phyloP scores from a whole-genome alignment of 1,284 basidiomycete genomes.

The Puccinia horiana region DNA sequence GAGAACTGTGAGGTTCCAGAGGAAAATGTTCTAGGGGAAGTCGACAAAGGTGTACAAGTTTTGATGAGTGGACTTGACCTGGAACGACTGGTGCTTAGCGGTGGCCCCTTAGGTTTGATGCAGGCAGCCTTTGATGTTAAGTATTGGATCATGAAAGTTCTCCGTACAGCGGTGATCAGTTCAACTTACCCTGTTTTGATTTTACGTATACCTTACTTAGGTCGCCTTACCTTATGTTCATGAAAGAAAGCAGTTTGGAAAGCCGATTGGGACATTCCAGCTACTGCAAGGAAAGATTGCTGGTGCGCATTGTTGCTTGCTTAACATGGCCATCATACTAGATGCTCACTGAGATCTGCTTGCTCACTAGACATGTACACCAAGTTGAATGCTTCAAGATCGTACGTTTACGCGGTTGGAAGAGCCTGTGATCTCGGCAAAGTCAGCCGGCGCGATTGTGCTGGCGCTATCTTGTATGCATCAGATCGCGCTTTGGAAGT shows the following conservation, averaged over 20 bases:
- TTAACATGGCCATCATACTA: background rate
- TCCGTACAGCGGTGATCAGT: background rate
- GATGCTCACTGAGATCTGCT: constrained; percentile 12
- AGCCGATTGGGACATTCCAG: constrained; percentile 86
- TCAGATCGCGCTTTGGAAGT: constrained; percentile 87
- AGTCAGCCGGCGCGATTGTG: constrained; percentile 81
- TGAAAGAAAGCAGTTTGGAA: constrained; percentile 84
- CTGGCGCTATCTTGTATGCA: constrained; percentile 85
- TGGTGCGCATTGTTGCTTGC: constrained; percentile 21
- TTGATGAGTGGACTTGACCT: constrained; percentile 93
- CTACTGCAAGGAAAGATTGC: constrained; percentile 81
- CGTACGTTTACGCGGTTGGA: constrained; percentile 91
- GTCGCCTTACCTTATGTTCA: constrained; percentile 84
- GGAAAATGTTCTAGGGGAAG: constrained; percentile 78
- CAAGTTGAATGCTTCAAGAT: constrained; percentile 79
- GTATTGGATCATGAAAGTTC: background rate
- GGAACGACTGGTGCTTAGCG: constrained; percentile 85
- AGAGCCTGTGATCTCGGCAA: constrained; percentile 80
- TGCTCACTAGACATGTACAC: constrained; percentile 81
- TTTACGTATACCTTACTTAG: constrained; percentile 61
- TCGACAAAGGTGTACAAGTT: constrained; percentile 78
- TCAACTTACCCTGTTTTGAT: background rate
- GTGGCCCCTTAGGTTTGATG: constrained; percentile 80
- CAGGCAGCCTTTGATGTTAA: constrained; percentile 74
- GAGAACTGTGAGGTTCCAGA: constrained; percentile 85